These are phyloP conservation scores for Ogataea siamensis DNA, from an alignment of 805 yeast species.

Conservation along the genomic window DNA sequence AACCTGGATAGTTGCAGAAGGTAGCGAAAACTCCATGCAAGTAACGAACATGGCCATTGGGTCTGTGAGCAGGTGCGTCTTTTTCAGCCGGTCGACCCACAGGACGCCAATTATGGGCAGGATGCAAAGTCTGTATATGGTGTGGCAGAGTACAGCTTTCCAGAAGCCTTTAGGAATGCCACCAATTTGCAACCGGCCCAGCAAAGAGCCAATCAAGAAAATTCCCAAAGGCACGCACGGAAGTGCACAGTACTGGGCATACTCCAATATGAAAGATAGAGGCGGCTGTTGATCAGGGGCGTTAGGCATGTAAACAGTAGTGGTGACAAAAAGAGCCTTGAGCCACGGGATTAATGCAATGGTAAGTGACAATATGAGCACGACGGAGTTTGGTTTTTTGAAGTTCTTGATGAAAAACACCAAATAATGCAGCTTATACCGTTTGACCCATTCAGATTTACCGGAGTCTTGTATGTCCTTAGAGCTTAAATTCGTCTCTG, in stretches of 20 bases:
- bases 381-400: conserved; percentile 46
- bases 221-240: conserved; percentile 60
- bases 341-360: conserved; percentile 56
- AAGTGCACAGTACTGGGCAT: conserved; percentile 45
- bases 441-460: conserved; percentile 26
- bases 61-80: conserved; percentile 49
- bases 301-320: conserved; percentile 30
- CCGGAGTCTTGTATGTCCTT: conserved; percentile 29
- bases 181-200: conserved; percentile 47
- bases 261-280: conserved; percentile 50
- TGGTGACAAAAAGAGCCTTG: conserved; percentile 43
- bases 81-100: conserved; percentile 42
- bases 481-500: conserved; percentile 33
- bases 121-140: conserved; percentile 41
- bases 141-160: conserved; percentile 49
- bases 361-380: conserved; percentile 44
- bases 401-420: conserved; percentile 44
- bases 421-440: conserved; percentile 30
- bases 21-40: conserved; percentile 49
- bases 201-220: conserved; percentile 51
- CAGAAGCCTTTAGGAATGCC: conserved; percentile 52
- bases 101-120: conserved; percentile 56
- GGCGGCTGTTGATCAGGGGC: conserved; percentile 55
- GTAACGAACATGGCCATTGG: conserved; percentile 42
- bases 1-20: conserved; percentile 59